Percentiles rank a stretch among this genome's conserved stretches.
phyloP scores from a whole-genome alignment of 1,139 yeast genomes.

The Blastobotrys aristatus region DNA sequence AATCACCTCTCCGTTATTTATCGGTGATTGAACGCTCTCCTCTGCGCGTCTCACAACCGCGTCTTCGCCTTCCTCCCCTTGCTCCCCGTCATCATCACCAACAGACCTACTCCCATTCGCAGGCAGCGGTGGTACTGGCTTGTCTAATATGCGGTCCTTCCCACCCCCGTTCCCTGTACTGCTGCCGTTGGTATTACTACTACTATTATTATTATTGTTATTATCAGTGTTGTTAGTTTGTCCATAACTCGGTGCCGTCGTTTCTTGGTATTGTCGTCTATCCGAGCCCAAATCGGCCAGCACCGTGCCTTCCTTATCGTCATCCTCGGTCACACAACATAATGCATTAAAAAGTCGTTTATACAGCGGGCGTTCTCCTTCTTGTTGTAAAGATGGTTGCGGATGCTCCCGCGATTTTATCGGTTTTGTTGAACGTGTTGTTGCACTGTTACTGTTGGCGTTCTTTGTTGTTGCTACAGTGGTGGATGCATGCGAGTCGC shows the following conservation, averaged over 20 bases:
- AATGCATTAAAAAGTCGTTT: conserved; percentile 5
- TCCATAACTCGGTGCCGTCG: conserved; percentile 6
- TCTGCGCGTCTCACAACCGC: conserved; percentile 8
- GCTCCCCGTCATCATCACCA: not conserved
- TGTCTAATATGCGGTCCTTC: conserved; percentile 17
- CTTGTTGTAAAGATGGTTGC: not conserved
- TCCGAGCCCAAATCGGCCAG: conserved; percentile 2
- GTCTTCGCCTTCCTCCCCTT: conserved; percentile 13
- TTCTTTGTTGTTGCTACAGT: too few relatives aligned
- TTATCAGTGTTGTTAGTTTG: not conserved
- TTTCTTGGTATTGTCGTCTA: not conserved
- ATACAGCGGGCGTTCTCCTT: not conserved
- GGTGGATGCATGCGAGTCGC: not conserved
- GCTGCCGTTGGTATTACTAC: not conserved
- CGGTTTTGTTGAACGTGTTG: not conserved
- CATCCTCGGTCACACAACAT: conserved; percentile 4
- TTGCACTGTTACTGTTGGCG: too few relatives aligned
- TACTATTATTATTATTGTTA: not conserved
- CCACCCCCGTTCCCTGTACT: not conserved
- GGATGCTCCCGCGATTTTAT: not conserved
- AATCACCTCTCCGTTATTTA: conserved; percentile 2
- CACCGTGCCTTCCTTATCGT: conserved; percentile 3
- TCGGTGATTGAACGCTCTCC: conserved; percentile 4
- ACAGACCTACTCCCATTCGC: not conserved
- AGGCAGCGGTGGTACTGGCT: conserved; percentile 25